Evolutionary conservation across 768 basidiomycete species (phyloP).

Genomic region (Suillus variegatus): DNA sequence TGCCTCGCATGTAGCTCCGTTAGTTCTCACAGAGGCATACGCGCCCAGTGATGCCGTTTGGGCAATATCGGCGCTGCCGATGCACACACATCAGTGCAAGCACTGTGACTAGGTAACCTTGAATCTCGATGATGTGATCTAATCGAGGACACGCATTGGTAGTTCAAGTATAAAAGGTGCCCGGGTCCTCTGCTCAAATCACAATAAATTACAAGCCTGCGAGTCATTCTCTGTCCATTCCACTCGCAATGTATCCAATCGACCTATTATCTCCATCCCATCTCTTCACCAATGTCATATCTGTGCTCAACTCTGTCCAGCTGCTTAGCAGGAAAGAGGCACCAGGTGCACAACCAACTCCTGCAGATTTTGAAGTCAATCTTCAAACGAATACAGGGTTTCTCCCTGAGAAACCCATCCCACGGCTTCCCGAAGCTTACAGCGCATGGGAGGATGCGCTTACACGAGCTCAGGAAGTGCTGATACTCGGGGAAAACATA

Average conservation of each 20-base stretch:
- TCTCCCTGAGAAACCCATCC: constrained; percentile 69
- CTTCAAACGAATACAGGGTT: constrained; percentile 68
- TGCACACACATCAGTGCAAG: constrained; percentile 29
- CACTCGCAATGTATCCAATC: constrained; percentile 26
- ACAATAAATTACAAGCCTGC: constrained; percentile 12
- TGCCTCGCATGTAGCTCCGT: constrained; percentile 7
- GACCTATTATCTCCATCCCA: constrained; percentile 54
- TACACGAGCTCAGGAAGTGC: constrained; percentile 48
- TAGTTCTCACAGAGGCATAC: constrained; percentile 9
- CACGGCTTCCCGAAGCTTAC: constrained; percentile 54
- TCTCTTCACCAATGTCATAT: constrained; percentile 48
- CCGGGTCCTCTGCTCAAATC: background rate
- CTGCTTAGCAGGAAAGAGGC: constrained; percentile 32
- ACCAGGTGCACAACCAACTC: constrained; percentile 35
- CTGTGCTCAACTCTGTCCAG: constrained; percentile 46
- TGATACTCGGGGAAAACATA: constrained; percentile 61
- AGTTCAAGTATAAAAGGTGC: constrained; percentile 32
- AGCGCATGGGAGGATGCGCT: constrained; percentile 73
- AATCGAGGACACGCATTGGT: constrained; percentile 30
- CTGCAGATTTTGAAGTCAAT: constrained; percentile 54
- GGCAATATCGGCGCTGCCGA: constrained; percentile 18
- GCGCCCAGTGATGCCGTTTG: constrained; percentile 29
- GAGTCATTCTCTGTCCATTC: constrained; percentile 9
- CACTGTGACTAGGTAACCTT: constrained; percentile 35
- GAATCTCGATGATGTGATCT: constrained; percentile 32